Conservation (phyloP, 208 protist genomes). For the Lotmaria passim region DNA sequence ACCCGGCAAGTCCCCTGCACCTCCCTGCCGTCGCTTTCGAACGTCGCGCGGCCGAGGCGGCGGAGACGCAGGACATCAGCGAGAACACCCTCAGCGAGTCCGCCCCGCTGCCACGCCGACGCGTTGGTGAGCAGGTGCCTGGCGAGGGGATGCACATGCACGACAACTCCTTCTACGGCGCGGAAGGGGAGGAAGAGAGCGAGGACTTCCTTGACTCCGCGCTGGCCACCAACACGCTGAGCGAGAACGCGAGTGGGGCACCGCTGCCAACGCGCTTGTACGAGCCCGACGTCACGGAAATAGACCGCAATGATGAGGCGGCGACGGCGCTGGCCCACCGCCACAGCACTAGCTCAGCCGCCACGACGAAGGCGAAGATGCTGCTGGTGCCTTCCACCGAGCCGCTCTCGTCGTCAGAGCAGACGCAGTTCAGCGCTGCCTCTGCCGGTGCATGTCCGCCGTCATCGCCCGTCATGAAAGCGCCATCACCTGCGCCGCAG, state of each 20-base stretch:
- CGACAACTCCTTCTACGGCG: conserved; percentile 16
- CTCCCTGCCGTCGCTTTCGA: conserved; percentile 33
- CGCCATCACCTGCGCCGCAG: neutral
- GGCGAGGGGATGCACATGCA: conserved; percentile 7
- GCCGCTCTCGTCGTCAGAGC: neutral
- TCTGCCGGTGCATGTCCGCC: neutral
- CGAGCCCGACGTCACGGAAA: conserved; percentile 1
- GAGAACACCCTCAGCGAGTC: conserved; percentile 1
- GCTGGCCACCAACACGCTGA: conserved; percentile 9
- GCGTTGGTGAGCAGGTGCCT: conserved; percentile 4
- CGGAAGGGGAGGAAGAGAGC: neutral
- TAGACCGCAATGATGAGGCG: neutral
- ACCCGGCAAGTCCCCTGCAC: conserved; percentile 25
- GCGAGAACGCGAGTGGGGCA: neutral
- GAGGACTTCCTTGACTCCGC: conserved; percentile 10
- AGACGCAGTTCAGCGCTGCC: neutral
- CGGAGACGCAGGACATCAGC: conserved; percentile 22
- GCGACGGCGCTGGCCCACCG: neutral
- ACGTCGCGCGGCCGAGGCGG: conserved; percentile 14
- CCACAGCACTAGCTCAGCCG: neutral
- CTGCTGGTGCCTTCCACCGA: neutral
- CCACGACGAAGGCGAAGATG: neutral
- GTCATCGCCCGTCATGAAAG: neutral
- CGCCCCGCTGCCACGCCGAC: neutral
- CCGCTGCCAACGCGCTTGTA: neutral